Evolutionary conservation across 148 eudicot species (phyloP).

Genomic region (Mesembryanthemum crystallinum): DNA sequence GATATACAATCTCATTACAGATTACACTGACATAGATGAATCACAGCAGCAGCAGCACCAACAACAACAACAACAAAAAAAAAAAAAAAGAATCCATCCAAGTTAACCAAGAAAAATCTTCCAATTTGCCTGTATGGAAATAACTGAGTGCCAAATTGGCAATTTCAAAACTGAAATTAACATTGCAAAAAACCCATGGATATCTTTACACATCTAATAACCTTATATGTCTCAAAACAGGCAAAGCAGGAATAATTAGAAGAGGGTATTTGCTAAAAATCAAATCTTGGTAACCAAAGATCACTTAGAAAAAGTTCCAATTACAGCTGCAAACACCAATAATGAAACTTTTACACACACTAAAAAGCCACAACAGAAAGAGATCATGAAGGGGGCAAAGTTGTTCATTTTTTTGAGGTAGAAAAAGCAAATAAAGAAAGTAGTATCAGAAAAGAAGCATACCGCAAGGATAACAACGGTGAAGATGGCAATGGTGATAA

Average conservation of each 20-base stretch:
- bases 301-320: background rate
- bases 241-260: background rate
- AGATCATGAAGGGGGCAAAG: slow-evolving; percentile 14
- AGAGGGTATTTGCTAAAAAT: background rate
- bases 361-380: background rate
- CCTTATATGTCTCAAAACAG: background rate
- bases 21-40: background rate
- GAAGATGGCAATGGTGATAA: slow-evolving; percentile 59
- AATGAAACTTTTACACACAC: background rate
- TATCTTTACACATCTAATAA: background rate
- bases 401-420: background rate
- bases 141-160: background rate
- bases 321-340: background rate
- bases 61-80: no score
- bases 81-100: no score
- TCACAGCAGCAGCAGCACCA: background rate
- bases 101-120: background rate
- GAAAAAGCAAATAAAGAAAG: background rate
- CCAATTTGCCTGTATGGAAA: background rate
- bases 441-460: slow-evolving; percentile 13
- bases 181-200: background rate
- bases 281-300: slow-evolving; percentile 8
- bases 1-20: background rate
- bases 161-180: background rate
- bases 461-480: slow-evolving; percentile 67